Base-by-base conservation (phyloP, 208 protist species). In the Crithidia fasciculata region DNA sequence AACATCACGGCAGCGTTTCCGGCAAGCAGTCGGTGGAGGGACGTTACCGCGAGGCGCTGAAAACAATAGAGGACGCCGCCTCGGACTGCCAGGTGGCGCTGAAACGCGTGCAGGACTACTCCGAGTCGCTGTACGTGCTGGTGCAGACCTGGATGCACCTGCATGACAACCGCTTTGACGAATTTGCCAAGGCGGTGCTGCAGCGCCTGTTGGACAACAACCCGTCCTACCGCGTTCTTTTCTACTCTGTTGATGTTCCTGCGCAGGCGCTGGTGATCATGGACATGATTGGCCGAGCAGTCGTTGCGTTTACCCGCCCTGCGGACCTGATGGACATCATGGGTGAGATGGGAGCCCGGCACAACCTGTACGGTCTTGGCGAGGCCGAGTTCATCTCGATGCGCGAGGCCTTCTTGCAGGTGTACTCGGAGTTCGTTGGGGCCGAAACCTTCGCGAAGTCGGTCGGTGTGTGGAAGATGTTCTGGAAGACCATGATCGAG, bases 101-200 rank as follows among this genome's bases (percentile, higher is more conserved):
- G 16, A 7, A 54, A 8, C 57, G 70, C 39, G 70, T 75, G 40
- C 28, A 75, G 50, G 50, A 75, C 2, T 60, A 45, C 60, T 68
- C 52, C 36, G 47, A 8, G 10, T 19, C 8, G 16, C 45, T 72
- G 13, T 53, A 71, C 52, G 61, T 66, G 0, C 67, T 80, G 8
- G 59, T 80, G 3, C 53, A 80, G 52, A 67, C 75, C n/a, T 80
- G 75, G 75, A 72, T 71, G 52, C 53, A 68, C 39, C 36, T 80
- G 40, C 63, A 49, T 28, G 53, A 60, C 41, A 47, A 74, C 39
- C 69, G 62, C 50, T 75, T 74, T 16, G 63, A 68, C 18, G 55
- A 59, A 49, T 80, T 80, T 28, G 75, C 75, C 13, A 45, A 62
- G 2, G 63, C 43, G 36, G 47, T 80, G 43, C 72, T 80, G 54